Percentiles rank a stretch among this genome's conserved stretches.
Conservation (phyloP, 768 basidiomycete species). For the Rhodotorula taiwanensis region DNA sequence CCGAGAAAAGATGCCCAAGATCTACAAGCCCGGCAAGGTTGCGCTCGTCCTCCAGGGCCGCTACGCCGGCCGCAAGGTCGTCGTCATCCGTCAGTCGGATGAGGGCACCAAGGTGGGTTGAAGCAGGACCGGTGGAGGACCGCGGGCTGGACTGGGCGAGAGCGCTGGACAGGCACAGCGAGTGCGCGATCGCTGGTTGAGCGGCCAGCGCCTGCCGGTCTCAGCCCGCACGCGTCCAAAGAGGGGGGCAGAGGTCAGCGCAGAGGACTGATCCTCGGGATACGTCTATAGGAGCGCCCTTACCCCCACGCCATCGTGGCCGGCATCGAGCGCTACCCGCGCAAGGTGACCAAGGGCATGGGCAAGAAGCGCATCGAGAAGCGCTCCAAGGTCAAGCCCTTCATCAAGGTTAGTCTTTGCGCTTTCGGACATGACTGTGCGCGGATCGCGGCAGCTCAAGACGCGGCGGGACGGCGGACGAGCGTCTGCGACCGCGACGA, state of each 20-base stretch:
- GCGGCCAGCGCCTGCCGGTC: no score
- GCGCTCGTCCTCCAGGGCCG: conserved; percentile 56
- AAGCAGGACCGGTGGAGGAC: no score
- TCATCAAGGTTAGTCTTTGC: conserved; percentile 71
- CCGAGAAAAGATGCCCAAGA: conserved; percentile 38
- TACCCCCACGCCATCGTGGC: conserved; percentile 99
- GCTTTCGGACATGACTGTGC: background rate
- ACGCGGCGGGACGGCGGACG: background rate
- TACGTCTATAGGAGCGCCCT: conserved; percentile 56
- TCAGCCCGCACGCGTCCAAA: no score
- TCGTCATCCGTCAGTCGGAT: conserved; percentile 94
- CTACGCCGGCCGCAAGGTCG: conserved; percentile 98
- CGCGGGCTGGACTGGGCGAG: no score
- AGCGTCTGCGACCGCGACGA: no score
- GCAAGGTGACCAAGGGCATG: conserved; percentile 96
- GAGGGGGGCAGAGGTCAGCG: no score
- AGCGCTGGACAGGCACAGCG: no score
- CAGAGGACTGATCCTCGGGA: background rate
- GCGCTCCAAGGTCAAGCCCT: conserved; percentile 97
- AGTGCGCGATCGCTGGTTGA: no score
- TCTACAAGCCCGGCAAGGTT: conserved; percentile 51
- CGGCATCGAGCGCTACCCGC: conserved; percentile 94
- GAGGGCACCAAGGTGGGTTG: conserved; percentile 75
- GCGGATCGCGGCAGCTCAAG: no score
- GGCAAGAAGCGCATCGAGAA: conserved; percentile 85